Percentiles rank a stretch among this genome's conserved stretches.
Conservation (phyloP, 352 stramenopile genomes). For the Globisporangium cystogenes region DNA sequence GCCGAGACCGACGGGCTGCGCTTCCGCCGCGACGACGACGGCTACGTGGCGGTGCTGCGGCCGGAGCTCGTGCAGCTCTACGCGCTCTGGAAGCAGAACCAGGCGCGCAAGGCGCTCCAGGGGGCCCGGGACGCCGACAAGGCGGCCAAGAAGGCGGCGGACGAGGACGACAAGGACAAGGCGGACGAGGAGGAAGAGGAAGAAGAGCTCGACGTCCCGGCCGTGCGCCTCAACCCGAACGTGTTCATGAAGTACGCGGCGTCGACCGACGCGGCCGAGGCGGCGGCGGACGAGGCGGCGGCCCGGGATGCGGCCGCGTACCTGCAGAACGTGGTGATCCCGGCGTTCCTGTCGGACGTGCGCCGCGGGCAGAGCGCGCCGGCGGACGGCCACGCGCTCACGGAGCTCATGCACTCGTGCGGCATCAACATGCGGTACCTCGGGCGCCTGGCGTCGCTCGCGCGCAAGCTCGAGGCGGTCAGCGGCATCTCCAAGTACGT, state of each 20-base stretch:
- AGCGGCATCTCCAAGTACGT: conserved; percentile 90
- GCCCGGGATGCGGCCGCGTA: conserved; percentile 78
- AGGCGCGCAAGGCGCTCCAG: conserved; percentile 52
- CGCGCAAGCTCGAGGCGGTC: conserved; percentile 84
- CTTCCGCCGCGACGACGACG: conserved; percentile 80
- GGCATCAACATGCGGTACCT: conserved; percentile 98
- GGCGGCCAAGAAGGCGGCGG: conserved; percentile 23
- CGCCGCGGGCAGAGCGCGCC: conserved; percentile 74
- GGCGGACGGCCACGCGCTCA: conserved; percentile 89
- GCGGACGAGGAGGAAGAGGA: conserved; percentile 23
- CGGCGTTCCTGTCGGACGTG: conserved; percentile 81
- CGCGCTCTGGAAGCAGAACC: conserved; percentile 88
- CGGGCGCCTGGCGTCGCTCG: conserved; percentile 86
- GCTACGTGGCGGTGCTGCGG: conserved; percentile 87
- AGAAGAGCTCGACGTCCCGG: conserved; percentile 39
- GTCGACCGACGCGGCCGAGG: conserved; percentile 61
- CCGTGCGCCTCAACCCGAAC: conserved; percentile 81
- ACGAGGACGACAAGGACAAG: conserved; percentile 24
- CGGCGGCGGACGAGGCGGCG: conserved; percentile 57
- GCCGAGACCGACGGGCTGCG: conserved; percentile 38
- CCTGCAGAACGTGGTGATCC: conserved; percentile 82
- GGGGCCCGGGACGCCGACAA: conserved; percentile 43
- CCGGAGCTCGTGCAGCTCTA: conserved; percentile 92
- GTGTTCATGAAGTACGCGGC: conserved; percentile 88
- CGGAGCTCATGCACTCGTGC: conserved; percentile 92